Evolutionary conservation across 169 alveolate genomes (phyloP), one percentile per base, ranked within the genome.

Genomic region (Plasmodium gaboni): DNA sequence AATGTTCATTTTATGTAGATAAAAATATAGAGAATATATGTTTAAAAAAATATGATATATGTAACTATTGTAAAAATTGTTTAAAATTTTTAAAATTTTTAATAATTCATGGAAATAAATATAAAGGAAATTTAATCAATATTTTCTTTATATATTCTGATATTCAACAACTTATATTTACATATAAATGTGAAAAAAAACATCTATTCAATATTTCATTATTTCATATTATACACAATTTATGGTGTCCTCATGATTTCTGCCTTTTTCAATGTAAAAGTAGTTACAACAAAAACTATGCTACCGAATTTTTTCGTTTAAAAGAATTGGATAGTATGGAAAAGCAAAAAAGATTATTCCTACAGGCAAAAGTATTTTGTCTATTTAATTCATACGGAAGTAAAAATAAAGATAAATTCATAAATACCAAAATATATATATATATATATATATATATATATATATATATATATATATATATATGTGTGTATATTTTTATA

Each of bases 261-360:
- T 74, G 88, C 42, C 28, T 74, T 51, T 74, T 74, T 65, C 67
- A 74, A 26, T 74, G 88, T 61, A 60, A 46, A 65, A 17, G 42
- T 67, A 74, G 46, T 42, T 12, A 42, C 48, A 12, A 2, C 19
- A 74, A 74, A 46, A 74, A 46, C 53, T 74, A 74, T 32, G 28
- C 88, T 17, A 19, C 88, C n/a, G 88, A 74, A 51, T 74, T 74
- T 61, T 74, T 74, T 61, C 88, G 88, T 28, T 67, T 74, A 65
- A 74, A 74, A 44, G 88, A 74, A 67, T 74, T 74, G 48, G 88
- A 74, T 51, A 74, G 74, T 32, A 74, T 74, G 88, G 74, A 74
- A 74, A 74, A 74, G 60, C 88, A 74, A 44, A 74, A 46, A 65
- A 67, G 63, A 22, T 28, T 74, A 12, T 74, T 74, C 42, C 63